These are phyloP conservation scores for Zanthoxylum bungeanum DNA, from an alignment of 345 rosid genomes.

Conservation along the genomic window DNA sequence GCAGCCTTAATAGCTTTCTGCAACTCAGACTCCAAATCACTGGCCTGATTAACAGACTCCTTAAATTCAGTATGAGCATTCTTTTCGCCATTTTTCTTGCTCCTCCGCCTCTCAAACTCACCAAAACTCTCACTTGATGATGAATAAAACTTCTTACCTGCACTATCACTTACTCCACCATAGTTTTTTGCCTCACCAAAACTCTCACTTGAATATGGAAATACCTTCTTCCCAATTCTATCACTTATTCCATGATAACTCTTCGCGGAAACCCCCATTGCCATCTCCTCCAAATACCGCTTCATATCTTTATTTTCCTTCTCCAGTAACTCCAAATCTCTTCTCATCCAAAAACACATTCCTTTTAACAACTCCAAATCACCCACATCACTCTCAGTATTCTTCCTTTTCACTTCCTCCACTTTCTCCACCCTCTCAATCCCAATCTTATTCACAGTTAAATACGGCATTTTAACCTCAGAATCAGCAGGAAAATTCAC, in stretches of 20 bases:
- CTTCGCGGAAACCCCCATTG: constrained; percentile 20
- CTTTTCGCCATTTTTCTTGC: constrained; percentile 30
- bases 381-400: constrained; percentile 21
- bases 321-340: constrained; percentile 51
- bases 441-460: constrained; percentile 53
- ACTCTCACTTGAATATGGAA: constrained; percentile 21
- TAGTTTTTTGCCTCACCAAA: constrained; percentile 22
- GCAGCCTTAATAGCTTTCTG: constrained; percentile 58
- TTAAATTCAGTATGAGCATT: constrained; percentile 25
- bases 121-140: constrained; percentile 24
- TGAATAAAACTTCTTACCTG: constrained; percentile 25
- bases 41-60: constrained; percentile 26
- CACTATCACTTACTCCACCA: constrained; percentile 12
- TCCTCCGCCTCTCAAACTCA: constrained; percentile 37
- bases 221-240: constrained; percentile 27
- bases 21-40: constrained; percentile 52
- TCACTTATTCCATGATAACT: constrained; percentile 13
- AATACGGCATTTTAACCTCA: constrained; percentile 43
- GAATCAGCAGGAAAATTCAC: constrained; percentile 33
- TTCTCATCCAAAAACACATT: constrained; percentile 49
- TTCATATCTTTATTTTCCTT: constrained; percentile 52
- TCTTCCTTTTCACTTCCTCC: constrained; percentile 22
- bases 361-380: constrained; percentile 50
- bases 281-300: constrained; percentile 45
- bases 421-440: constrained; percentile 44